Evolutionary conservation across 208 protist genomes (phyloP), one percentile per base, ranked within the genome.

Genomic region (Acanthamoeba divionensis): DNA sequence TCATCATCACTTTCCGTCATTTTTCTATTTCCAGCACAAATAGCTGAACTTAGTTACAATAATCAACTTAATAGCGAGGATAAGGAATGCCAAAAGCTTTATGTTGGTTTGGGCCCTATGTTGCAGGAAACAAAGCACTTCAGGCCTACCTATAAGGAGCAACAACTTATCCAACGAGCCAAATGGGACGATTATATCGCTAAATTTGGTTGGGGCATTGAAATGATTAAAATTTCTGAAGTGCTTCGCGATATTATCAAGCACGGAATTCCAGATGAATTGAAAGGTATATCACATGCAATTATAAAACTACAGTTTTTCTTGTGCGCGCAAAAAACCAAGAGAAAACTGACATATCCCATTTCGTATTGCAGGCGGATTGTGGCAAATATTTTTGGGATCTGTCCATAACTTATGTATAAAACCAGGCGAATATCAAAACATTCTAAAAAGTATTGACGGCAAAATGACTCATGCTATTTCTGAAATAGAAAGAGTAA

Each of bases 381-480:
- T 88, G n/a, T 89, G 80, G 80, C 80, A 89, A 21, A 48, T 89
- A 6, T 71, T 89, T 0, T 13, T 62, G 33, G 80, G 80, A 26
- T 62, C 45, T 10, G n/a, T n/a, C 44, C 62, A 89, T 18, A 73
- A 41, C 41, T 54, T 88, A 18, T 73, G 62, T 38, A 71, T 89
- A 18, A 62, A 89, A 29, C 57, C 31, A 1, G 80, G 50, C 80
- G 54, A 89, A 9, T 89, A 89, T 15, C 57, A 67, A 18, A 71
- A 65, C 38, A 83, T 88, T 13, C 60, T 88, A 26, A 65, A 88
- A 69, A 24, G 29, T 24, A 36, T 71, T n/a, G 52, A 65, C 79
- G 60, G 79, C 29, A 88, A 69, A 62, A 47, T 45, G 44, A 57
- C 57, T 13, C 44, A 47, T 21, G 79, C 79, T 15, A 69, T 69